Conservation (phyloP, 2,329 filamentous ascomycete species). For the Drechslerella dactyloides region DNA sequence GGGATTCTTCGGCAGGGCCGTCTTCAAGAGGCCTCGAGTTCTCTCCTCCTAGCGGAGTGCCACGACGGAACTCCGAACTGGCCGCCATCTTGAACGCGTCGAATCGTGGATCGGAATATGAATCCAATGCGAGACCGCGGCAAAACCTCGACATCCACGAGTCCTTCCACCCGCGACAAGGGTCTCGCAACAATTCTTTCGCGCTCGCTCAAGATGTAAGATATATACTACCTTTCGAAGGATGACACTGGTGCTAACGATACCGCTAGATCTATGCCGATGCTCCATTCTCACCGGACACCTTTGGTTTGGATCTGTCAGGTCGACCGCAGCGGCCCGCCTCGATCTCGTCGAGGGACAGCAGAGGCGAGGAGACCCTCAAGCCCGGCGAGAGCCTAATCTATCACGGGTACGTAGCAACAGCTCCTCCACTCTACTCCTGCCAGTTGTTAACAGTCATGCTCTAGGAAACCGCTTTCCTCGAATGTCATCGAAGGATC, state of each 20-base stretch:
- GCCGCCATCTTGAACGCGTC: slow-evolving; percentile 19
- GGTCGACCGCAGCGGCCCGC: slow-evolving; percentile 21
- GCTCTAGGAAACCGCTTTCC: slow-evolving; percentile 15
- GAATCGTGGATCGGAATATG: slow-evolving; percentile 22
- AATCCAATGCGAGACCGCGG: neutral
- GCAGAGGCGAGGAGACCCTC: slow-evolving; percentile 48
- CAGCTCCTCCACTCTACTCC: neutral
- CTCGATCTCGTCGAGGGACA: slow-evolving; percentile 43
- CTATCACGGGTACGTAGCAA: slow-evolving; percentile 25
- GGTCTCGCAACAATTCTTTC: slow-evolving; percentile 31
- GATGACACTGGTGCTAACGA: slow-evolving; percentile 2
- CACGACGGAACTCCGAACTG: slow-evolving; percentile 34
- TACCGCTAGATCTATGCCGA: slow-evolving; percentile 22
- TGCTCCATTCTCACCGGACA: slow-evolving; percentile 40
- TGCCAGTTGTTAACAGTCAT: neutral
- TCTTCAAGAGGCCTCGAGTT: slow-evolving; percentile 9
- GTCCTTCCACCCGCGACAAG: slow-evolving; percentile 16
- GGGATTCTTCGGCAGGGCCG: slow-evolving; percentile 39
- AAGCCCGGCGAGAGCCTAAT: slow-evolving; percentile 39
- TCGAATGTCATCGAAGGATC: slow-evolving; percentile 26
- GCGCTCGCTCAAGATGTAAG: slow-evolving; percentile 20
- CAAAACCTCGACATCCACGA: slow-evolving; percentile 27
- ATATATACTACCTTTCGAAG: neutral
- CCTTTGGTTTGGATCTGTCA: slow-evolving; percentile 23
- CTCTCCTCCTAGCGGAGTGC: neutral